Evolutionary conservation across 2,329 filamentous ascomycete species (phyloP), one percentile per base, ranked within the genome.

Genomic region (Bisporella sp.): DNA sequence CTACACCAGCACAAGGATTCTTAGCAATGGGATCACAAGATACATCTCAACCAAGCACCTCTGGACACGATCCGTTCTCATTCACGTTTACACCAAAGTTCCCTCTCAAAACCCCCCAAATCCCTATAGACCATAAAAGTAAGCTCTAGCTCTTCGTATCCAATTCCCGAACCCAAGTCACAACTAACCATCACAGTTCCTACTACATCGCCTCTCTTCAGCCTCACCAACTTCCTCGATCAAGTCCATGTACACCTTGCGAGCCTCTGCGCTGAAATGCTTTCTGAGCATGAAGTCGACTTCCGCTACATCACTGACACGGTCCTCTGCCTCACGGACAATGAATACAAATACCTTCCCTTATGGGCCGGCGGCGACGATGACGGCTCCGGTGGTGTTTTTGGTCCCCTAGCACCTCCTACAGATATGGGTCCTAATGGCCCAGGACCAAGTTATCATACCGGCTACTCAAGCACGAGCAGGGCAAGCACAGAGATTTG

Each of bases 261-360:
- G 4, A 5, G 5, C 5, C 31, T 48, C 29, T 51, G 42, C 30
- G 5, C 9, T 4, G 5, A 4, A 31, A 49, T 59, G 47, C 47
- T 60, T 1, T 42, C 43, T 5, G 47, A 47, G 1, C 49, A 50
- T 7, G 37, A 52, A 7, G 35, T 31, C 29, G 47, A 51, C 11
- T 50, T 44, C 6, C 50, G 45, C 11, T 11, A 11, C n/a, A 41
- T 61, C n/a, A 68, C 68, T 8, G 67, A 72, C 45, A 70, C 64
- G 2, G 63, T 84, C 0, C 70, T 82, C 1, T 73, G 70, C 5
- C 70, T 87, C 1, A 66, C 68, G 1, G 72, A 78, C 4, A 68
- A 76, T 2, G 83, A 87, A 65, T 74, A 78, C 56, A 77, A 77
- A 50, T 86, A 75, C 55, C 69, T 87, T 3, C 82, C 84, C 0